Conservation (phyloP, 2,329 filamentous ascomycete species). For the Ceratocystis eucalypticola region DNA sequence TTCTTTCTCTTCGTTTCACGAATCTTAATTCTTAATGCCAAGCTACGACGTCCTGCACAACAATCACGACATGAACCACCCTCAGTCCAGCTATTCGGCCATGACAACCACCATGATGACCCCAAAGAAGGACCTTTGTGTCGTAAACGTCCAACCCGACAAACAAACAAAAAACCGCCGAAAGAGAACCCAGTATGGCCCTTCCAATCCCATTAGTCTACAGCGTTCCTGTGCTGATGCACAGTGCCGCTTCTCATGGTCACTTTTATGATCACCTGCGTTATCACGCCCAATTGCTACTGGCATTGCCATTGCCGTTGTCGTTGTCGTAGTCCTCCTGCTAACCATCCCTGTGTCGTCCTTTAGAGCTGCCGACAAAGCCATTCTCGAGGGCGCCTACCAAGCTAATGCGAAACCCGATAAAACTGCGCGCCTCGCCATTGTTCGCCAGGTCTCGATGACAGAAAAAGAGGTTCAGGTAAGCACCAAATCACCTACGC, state of each 20-base stretch:
- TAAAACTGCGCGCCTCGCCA: conserved; percentile 70
- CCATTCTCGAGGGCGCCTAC: conserved; percentile 76
- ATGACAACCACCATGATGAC: conserved; percentile 14
- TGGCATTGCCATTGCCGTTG: not conserved
- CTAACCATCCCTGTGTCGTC: conserved; percentile 18
- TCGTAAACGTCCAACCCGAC: conserved; percentile 21
- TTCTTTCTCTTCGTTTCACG: conserved; percentile 6
- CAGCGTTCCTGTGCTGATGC: too few species aligned
- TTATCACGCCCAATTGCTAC: not conserved
- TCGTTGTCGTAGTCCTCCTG: conserved; percentile 11
- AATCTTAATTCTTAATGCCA: conserved; percentile 19
- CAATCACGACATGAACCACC: conserved; percentile 14
- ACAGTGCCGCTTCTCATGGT: too few species aligned
- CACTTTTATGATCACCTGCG: too few species aligned
- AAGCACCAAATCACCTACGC: conserved; percentile 26
- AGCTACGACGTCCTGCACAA: conserved; percentile 16
- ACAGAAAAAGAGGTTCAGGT: conserved; percentile 97
- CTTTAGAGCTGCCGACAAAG: conserved; percentile 73
- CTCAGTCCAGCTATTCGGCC: conserved; percentile 10
- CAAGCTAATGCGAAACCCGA: conserved; percentile 78
- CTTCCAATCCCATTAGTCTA: not conserved
- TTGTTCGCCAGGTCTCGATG: conserved; percentile 72
- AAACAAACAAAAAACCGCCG: conserved; percentile 20
- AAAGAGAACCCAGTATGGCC: conserved; percentile 20
- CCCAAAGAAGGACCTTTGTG: conserved; percentile 19